phyloP scores from a whole-genome alignment of 768 basidiomycete genomes.

The Trichaptum fuscoviolaceum region DNA sequence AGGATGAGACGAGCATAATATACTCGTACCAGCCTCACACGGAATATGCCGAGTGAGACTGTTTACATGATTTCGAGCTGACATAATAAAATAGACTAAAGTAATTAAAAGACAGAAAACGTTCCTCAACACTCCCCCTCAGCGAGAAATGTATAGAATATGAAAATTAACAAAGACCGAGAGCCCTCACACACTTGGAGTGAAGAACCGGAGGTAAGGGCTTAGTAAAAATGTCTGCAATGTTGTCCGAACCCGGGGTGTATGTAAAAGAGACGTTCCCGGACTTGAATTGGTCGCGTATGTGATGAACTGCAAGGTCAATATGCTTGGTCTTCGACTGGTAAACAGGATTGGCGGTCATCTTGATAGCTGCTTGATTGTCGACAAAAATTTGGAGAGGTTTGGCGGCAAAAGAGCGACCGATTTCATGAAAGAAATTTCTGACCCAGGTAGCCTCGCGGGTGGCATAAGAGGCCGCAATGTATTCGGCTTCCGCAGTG shows the following conservation, averaged over 20 bases:
- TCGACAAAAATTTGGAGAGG: constrained; percentile 11
- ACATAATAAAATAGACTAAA: background rate
- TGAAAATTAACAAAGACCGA: background rate
- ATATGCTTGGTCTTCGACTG: constrained; percentile 35
- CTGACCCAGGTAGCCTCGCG: constrained; percentile 20
- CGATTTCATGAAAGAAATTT: constrained; percentile 11
- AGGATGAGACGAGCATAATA: background rate
- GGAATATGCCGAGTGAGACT: background rate
- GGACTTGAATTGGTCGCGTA: constrained; percentile 25
- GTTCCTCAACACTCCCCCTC: too few relatives aligned
- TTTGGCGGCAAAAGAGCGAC: background rate
- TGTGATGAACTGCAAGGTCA: constrained; percentile 31
- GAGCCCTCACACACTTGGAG: background rate
- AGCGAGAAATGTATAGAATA: too few relatives aligned
- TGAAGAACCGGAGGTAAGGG: constrained; percentile 14
- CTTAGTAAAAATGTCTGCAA: constrained; percentile 39
- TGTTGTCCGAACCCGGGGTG: constrained; percentile 28
- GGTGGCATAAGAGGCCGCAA: constrained; percentile 24
- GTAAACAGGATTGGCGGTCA: constrained; percentile 22
- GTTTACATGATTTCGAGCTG: background rate
- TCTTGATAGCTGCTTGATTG: constrained; percentile 16
- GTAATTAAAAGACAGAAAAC: too few relatives aligned
- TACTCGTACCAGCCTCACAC: background rate
- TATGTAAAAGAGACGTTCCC: constrained; percentile 22
- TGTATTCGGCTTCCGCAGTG: constrained; percentile 36